phyloP scores from a whole-genome alignment of 306 rosid species.

The Citrullus colocynthis region DNA sequence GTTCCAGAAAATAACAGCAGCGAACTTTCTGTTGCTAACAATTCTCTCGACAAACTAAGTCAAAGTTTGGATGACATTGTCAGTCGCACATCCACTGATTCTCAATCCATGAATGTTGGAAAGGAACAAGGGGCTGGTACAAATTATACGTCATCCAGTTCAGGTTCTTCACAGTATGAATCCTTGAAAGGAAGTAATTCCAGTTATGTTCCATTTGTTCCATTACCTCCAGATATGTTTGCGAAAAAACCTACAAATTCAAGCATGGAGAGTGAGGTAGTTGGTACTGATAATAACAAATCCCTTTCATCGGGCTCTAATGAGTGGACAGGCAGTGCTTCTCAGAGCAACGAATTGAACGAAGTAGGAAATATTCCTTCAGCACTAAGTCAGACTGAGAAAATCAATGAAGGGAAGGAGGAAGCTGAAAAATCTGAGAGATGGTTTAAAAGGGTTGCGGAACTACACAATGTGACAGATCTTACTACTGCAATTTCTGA shows the following conservation, averaged over 20 bases:
- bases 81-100: slow-evolving; percentile 10
- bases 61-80: slow-evolving; percentile 26
- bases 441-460: slow-evolving; percentile 78
- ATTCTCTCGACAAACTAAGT: slow-evolving; percentile 11
- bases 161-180: slow-evolving; percentile 18
- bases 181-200: slow-evolving; percentile 23
- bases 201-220: slow-evolving; percentile 37
- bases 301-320: slow-evolving; percentile 4
- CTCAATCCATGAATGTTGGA: slow-evolving; percentile 21
- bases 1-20: slow-evolving; percentile 16
- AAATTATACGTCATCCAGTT: slow-evolving; percentile 14
- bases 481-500: slow-evolving; percentile 45
- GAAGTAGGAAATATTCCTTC: slow-evolving; percentile 13
- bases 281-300: slow-evolving; percentile 2
- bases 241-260: slow-evolving; percentile 33
- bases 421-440: slow-evolving; percentile 78
- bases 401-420: slow-evolving; percentile 29
- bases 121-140: slow-evolving; percentile 15
- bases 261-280: slow-evolving; percentile 17
- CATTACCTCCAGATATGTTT: slow-evolving; percentile 39
- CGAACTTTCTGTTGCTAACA: slow-evolving; percentile 9
- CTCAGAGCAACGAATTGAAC: slow-evolving; percentile 11
- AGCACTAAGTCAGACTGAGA: slow-evolving; percentile 19
- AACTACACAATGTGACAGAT: slow-evolving; percentile 65
- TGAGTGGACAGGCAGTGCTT: slow-evolving; percentile 5